A percentile compares a stretch with the other conserved stretches of the same genome.
These are phyloP conservation scores for Bryum argenteum DNA, from an alignment of 225 moss, liverwort and hornwort genomes.

Conservation along the genomic window DNA sequence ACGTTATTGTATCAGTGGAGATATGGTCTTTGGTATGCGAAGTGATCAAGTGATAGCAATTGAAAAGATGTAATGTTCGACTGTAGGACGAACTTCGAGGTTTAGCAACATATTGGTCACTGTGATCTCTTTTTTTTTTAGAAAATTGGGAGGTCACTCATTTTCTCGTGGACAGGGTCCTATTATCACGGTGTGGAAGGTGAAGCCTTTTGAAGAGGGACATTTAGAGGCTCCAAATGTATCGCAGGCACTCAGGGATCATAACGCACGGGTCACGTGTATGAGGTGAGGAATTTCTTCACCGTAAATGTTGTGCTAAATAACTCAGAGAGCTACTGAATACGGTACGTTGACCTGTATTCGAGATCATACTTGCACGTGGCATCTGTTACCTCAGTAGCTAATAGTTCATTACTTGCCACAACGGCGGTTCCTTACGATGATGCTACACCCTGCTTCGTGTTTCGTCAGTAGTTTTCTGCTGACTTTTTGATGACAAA, in stretches of 20 bases:
- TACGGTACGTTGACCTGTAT: slow-evolving; percentile 8
- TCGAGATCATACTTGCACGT: slow-evolving; percentile 2
- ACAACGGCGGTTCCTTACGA: not conserved
- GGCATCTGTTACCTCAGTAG: not conserved
- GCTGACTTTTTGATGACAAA: slow-evolving; percentile 20
- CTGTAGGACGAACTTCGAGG: slow-evolving; percentile 13
- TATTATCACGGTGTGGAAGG: slow-evolving; percentile 67
- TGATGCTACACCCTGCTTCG: slow-evolving; percentile 14
- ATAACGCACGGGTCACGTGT: slow-evolving; percentile 70
- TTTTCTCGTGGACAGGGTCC: slow-evolving; percentile 51
- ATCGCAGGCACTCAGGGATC: slow-evolving; percentile 63
- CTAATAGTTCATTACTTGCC: slow-evolving; percentile 14
- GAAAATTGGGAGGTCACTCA: slow-evolving; percentile 5
- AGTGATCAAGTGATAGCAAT: slow-evolving; percentile 11
- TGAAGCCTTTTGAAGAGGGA: slow-evolving; percentile 48
- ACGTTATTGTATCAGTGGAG: slow-evolving; percentile 18
- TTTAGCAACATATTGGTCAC: not conserved
- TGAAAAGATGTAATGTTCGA: slow-evolving; percentile 18
- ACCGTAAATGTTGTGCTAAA: not conserved
- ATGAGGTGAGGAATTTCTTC: slow-evolving; percentile 50
- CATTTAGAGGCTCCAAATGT: slow-evolving; percentile 56
- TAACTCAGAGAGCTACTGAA: not conserved
- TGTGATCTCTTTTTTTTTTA: not conserved
- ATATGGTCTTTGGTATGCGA: slow-evolving; percentile 1
- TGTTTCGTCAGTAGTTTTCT: slow-evolving; percentile 15